Percentiles rank a stretch among this genome's conserved stretches.
Evolutionary conservation across 805 yeast species (phyloP).

Genomic region (Candida corydali): DNA sequence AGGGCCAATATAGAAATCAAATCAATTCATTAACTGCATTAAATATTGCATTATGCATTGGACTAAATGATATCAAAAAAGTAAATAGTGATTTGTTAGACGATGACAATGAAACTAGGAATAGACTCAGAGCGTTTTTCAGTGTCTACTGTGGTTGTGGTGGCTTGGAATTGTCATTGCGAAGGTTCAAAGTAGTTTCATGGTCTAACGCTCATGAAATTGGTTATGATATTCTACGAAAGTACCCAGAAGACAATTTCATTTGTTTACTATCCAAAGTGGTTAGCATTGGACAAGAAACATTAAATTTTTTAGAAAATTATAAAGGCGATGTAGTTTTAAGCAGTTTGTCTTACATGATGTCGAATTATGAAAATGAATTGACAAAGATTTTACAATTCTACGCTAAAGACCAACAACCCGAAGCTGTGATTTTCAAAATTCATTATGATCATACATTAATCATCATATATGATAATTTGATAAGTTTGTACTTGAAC

Average conservation of each 20-base stretch:
- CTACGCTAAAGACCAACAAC: conserved; percentile 25
- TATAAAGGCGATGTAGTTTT: neutral
- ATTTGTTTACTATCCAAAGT: conserved; percentile 42
- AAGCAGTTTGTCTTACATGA: conserved; percentile 18
- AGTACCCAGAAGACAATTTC: conserved; percentile 35
- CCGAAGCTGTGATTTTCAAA: conserved; percentile 36
- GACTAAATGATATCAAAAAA: conserved; percentile 34
- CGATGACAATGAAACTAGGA: conserved; percentile 20
- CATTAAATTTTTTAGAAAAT: conserved; percentile 31
- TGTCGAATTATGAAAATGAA: conserved; percentile 37
- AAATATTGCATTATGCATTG: conserved; percentile 46
- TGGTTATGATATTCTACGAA: conserved; percentile 17
- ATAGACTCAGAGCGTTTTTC: conserved; percentile 38
- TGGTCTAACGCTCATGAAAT: conserved; percentile 45
- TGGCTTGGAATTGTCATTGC: conserved; percentile 46
- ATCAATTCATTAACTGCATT: conserved; percentile 44
- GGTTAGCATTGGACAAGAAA: conserved; percentile 48
- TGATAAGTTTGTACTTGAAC: conserved; percentile 36
- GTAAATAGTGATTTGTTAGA: conserved; percentile 20
- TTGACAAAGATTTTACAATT: conserved; percentile 38
- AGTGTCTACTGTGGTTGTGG: conserved; percentile 51
- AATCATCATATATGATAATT: conserved; percentile 49
- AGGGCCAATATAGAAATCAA: conserved; percentile 53
- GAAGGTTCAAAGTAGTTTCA: conserved; percentile 45
- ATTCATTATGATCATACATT: conserved; percentile 48